These are phyloP conservation scores for Madurella fahalii DNA, from an alignment of 2,329 filamentous ascomycete species.

Conservation along the genomic window DNA sequence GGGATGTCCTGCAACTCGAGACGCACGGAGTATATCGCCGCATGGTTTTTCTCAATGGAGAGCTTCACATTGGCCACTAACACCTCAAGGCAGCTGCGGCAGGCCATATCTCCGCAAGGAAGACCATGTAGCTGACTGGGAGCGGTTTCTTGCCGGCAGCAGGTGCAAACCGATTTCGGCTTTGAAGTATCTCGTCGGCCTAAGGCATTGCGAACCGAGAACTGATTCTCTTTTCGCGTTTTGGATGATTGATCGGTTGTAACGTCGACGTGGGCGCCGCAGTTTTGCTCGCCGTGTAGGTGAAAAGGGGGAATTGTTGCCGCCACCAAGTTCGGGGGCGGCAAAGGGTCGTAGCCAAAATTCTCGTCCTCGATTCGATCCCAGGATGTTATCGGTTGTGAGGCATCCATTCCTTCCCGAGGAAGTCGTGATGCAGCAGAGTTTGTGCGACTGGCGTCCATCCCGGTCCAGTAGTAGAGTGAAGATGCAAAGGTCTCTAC, in stretches of 20 bases:
- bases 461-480: no score
- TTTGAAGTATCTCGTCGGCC: neutral
- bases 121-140: conserved; percentile 14
- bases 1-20: neutral
- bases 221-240: neutral
- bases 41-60: neutral
- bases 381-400: no score
- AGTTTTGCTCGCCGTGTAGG: conserved; percentile 3
- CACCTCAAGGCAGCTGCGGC: conserved; percentile 7
- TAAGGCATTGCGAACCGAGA: no score
- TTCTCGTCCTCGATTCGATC: neutral
- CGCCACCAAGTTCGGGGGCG: conserved; percentile 1
- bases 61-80: neutral
- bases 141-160: neutral
- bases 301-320: conserved; percentile 4
- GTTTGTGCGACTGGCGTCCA: no score
- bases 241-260: neutral
- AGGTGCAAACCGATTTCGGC: conserved; percentile 3
- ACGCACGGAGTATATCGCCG: neutral
- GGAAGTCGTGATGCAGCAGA: no score
- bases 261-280: conserved; percentile 9
- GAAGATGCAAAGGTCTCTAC: no score
- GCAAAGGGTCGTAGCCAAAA: neutral
- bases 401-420: no score
- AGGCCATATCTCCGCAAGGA: conserved; percentile 15